Base-by-base conservation (phyloP, 208 protist species). In the Leishmania tropica region DNA sequence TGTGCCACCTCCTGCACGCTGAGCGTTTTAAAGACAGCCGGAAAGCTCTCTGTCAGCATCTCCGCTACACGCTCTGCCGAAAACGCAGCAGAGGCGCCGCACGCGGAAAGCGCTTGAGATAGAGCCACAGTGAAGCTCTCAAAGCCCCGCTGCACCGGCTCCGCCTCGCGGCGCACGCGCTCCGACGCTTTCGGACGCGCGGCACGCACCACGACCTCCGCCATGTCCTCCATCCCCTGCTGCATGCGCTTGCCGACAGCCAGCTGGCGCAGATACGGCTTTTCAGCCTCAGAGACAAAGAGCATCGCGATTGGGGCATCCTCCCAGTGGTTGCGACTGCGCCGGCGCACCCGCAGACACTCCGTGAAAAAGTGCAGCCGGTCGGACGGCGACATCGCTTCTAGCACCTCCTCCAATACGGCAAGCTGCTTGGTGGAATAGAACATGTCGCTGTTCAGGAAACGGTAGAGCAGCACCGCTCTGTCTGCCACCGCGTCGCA, bases 371-470 rank as follows among this genome's bases (percentile, higher is more conserved):
- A 96, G 45, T 79, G 76, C 45, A 92, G 79, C 5, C 94, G 89
- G 48, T 87, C 80, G 28, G 77, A 81, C 51, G 89, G 86, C 40
- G 85, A 48, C 31, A 89, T 86, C 48, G 62, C 77, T 4, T 8
- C 45, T 40, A 96, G 87, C 51, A 89, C 88, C 31, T 84, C 48
- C 86, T 93, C 88, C 64, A 97, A 84, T 70, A 93, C 81, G 15
- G 76, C 56, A 11, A 97, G 78, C 84, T 97, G 88, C 60, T 53
- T 70, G 0, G 81, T 48, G 35, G 92, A 93, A 83, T 92, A 97
- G 82, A 95, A 96, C 94, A 96, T 97, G 67, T 97, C 94, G 74
- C 90, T 94, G 88, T 97, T 97, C 51, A 97, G 80, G 85, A 96
- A 96, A 35, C 94, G 91, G 78, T 89, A 92, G 45, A 94, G 84